Evolutionary conservation across 139 green algal species (phyloP), one percentile per base, ranked within the genome.

Genomic region (Coccomyxa sp.): DNA sequence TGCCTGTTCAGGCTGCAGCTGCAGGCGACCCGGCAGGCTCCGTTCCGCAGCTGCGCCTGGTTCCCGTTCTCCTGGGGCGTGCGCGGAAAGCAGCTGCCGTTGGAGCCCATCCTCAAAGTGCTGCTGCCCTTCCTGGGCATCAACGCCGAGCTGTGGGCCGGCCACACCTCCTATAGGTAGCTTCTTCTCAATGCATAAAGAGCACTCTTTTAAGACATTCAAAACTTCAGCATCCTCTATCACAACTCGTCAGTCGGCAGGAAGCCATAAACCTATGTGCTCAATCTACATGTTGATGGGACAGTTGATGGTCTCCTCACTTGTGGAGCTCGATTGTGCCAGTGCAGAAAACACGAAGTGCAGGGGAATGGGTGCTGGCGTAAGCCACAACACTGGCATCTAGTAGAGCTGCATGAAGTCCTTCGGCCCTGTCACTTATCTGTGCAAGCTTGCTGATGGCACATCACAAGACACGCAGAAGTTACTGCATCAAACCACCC

Each of bases 141-240:
- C n/a, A 86, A 91, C 27, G 87, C 85, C 7, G 90, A 93, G 88
- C 85, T 93, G 13, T 93, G 90, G 90, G 81, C 90, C 28, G 89
- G 89, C 4, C 90, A 93, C 57, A 82, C 86, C 7, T 85, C 83
- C 9, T 92, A 85, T 76, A 84, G 82, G 88, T 87, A 71, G 7
- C 38, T 51, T 51, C 3, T 71, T 28, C 60, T 71, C 63, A 71
- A 11, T 25, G 18, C 18, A 28, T 21, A 21, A 25, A 71, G 18
- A 28, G 63, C 63, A 71, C 4, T 28, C 4, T 71, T 71, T 71
- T n/a, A n/a, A n/a, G 63, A 71, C 10, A 71, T 71, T 21, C 4
- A 71, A 1, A 71, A 9, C 18, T 71, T 21, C 63, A 71, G 63
- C 63, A 71, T 3, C n/a, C 1, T 25, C 4, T 25, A 71, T 9